Percentiles rank a stretch among this genome's conserved stretches.
Evolutionary conservation across 2,329 filamentous ascomycete genomes (phyloP).

Genomic region (Ophiocordyceps camponoti-floridani): DNA sequence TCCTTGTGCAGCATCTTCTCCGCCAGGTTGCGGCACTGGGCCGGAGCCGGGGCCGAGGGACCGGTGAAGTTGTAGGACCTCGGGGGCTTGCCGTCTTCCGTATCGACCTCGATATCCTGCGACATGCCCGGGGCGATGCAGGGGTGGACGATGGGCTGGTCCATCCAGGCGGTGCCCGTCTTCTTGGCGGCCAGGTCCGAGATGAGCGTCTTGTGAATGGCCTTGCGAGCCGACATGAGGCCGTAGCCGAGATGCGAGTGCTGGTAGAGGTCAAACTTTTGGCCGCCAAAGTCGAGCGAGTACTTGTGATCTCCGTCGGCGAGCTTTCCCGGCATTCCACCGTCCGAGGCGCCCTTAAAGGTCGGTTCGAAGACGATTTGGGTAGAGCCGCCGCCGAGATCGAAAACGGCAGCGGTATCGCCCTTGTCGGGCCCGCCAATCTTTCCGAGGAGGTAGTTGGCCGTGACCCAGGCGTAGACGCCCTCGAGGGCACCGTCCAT

Average conservation of each 20-base stretch:
- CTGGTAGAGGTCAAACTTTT: constrained; percentile 86
- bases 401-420: constrained; percentile 85
- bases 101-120: constrained; percentile 53
- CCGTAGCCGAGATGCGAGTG: constrained; percentile 96
- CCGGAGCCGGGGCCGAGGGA: constrained; percentile 53
- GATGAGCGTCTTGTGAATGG: constrained; percentile 62
- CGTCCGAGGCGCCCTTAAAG: constrained; percentile 53
- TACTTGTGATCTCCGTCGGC: constrained; percentile 93
- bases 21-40: constrained; percentile 77
- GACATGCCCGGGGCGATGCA: constrained; percentile 72
- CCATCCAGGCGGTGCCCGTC: constrained; percentile 47
- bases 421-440: constrained; percentile 84
- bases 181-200: constrained; percentile 50
- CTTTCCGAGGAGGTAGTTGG: constrained; percentile 95
- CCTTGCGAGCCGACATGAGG: constrained; percentile 82
- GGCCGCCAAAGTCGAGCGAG: constrained; percentile 73
- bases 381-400: constrained; percentile 89
- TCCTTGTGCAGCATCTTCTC: constrained; percentile 89
- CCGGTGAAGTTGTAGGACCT: constrained; percentile 75
- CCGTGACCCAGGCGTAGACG: constrained; percentile 97
- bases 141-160: constrained; percentile 58
- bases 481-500: constrained; percentile 97
- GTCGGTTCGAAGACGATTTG: constrained; percentile 98
- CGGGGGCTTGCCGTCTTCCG: constrained; percentile 43
- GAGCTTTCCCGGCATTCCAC: constrained; percentile 73